These are phyloP conservation scores for Saitozyma podzolica DNA, from an alignment of 768 basidiomycete genomes.

Conservation along the genomic window DNA sequence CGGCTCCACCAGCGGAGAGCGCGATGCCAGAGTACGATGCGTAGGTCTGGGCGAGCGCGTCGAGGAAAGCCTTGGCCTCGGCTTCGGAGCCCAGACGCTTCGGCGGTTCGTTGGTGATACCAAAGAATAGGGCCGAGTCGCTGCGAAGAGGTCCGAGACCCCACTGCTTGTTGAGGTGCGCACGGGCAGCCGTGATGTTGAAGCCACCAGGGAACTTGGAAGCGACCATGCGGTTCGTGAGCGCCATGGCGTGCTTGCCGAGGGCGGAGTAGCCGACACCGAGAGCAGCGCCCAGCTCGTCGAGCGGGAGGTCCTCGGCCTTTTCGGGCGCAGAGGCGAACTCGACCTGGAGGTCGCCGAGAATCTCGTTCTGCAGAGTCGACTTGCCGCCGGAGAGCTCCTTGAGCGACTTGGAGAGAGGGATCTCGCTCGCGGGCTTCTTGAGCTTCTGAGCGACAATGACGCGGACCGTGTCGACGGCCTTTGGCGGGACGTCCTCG, in stretches of 20 bases:
- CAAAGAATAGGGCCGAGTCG: slow-evolving; percentile 85
- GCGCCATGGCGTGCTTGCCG: slow-evolving; percentile 88
- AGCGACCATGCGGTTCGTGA: slow-evolving; percentile 87
- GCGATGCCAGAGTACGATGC: slow-evolving; percentile 86
- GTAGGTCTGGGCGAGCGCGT: slow-evolving; percentile 77
- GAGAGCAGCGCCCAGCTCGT: slow-evolving; percentile 87
- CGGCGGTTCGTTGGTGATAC: slow-evolving; percentile 86
- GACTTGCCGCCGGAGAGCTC: slow-evolving; percentile 98
- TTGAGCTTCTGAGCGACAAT: slow-evolving; percentile 98
- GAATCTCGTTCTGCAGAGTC: slow-evolving; percentile 96
- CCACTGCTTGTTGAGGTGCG: slow-evolving; percentile 87
- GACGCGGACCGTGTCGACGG: slow-evolving; percentile 77
- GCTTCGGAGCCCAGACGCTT: slow-evolving; percentile 88
- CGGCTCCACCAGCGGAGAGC: slow-evolving; percentile 67
- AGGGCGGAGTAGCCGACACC: slow-evolving; percentile 72
- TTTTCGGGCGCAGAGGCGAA: slow-evolving; percentile 95
- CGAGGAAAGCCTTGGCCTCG: slow-evolving; percentile 93
- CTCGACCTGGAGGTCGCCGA: slow-evolving; percentile 94
- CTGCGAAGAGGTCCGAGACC: slow-evolving; percentile 87
- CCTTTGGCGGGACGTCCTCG: slow-evolving; percentile 88
- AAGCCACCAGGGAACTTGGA: slow-evolving; percentile 99
- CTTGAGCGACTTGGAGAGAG: slow-evolving; percentile 91
- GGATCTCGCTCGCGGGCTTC: slow-evolving; percentile 86
- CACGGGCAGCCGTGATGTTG: slow-evolving; percentile 86
- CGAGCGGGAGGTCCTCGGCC: slow-evolving; percentile 93